These are phyloP conservation scores for Aurinia saxatilis DNA, from an alignment of 345 rosid species.

Conservation along the genomic window DNA sequence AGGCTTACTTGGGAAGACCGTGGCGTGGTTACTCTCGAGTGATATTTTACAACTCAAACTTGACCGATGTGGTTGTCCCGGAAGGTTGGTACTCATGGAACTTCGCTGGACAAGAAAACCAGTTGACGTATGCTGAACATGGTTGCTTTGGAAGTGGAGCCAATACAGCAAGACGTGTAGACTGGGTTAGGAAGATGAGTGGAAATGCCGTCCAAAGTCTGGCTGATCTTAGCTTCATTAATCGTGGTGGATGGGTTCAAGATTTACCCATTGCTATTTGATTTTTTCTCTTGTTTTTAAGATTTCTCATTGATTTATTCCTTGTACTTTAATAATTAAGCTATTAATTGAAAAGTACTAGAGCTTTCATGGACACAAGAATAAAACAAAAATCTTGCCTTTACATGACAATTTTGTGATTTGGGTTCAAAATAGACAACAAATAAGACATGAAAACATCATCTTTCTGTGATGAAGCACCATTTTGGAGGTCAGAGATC, in stretches of 20 bases:
- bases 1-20: conserved; percentile 43
- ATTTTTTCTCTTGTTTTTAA: neutral
- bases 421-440: too few species aligned
- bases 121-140: conserved; percentile 30
- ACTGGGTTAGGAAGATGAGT: conserved; percentile 39
- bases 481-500: too few species aligned
- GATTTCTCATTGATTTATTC: neutral
- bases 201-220: neutral
- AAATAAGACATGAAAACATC: too few species aligned
- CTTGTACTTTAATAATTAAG: too few species aligned
- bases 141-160: conserved; percentile 39
- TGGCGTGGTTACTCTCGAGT: conserved; percentile 51
- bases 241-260: conserved; percentile 47
- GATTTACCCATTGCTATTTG: conserved; percentile 28
- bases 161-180: conserved; percentile 28
- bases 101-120: conserved; percentile 22
- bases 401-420: too few species aligned
- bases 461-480: too few species aligned
- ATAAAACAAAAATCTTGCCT: too few species aligned
- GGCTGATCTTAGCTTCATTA: conserved; percentile 34
- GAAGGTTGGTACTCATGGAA: conserved; percentile 52
- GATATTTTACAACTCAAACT: conserved; percentile 24
- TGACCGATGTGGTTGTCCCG: conserved; percentile 28
- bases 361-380: too few species aligned
- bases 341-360: too few species aligned